Evolutionary conservation across 164 flowering plant genomes (phyloP), one percentile per base, ranked within the genome.

Genomic region (Sextonia rubra): DNA sequence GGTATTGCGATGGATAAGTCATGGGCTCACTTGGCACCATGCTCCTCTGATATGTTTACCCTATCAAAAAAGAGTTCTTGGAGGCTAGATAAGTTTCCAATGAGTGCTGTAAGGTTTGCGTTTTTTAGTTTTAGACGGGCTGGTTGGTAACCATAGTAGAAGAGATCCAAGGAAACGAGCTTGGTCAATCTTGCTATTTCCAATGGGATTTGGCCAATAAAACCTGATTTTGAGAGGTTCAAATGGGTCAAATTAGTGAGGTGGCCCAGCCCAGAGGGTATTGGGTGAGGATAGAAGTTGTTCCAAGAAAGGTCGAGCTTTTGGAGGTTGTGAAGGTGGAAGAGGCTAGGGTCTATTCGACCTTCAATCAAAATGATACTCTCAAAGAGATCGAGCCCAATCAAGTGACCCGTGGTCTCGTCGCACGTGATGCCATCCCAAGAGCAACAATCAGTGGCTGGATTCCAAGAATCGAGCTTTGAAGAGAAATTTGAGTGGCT

Each of bases 351-450:
- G 12, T 66, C 69, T 4, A 66, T 66, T 37, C 7, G 52, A 44
- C 78, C 77, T 4, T 69, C n/a, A 60, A 87, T 83, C 0, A 26
- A 52, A 64, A 80, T 79, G 3, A 7, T 14, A 30, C 78, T 80
- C 8, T 15, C 17, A 27, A 76, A 82, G 64, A 86, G 79, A 68
- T 84, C 79, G 20, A 86, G 72, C 4, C 74, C 71, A 12, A 52
- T 75, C 12, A 85, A 85, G 37, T 60, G 78, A 12, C 88, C 84
- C 14, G 30, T 12, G 15, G n/a, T 47, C 48, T 18, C 0, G 18
- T 82, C 81, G 25, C 89, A 84, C 1, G 12, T 69, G 14, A 85
- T 75, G 5, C 90, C 86, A 0, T 29, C 22, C 88, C 90, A 87
- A 3, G 6, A 0, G 49, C 85, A 83, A 64, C 83, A 84, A 29